These are phyloP conservation scores for Leonotis leonurus DNA, from an alignment of 257 asterid genomes.

Conservation along the genomic window DNA sequence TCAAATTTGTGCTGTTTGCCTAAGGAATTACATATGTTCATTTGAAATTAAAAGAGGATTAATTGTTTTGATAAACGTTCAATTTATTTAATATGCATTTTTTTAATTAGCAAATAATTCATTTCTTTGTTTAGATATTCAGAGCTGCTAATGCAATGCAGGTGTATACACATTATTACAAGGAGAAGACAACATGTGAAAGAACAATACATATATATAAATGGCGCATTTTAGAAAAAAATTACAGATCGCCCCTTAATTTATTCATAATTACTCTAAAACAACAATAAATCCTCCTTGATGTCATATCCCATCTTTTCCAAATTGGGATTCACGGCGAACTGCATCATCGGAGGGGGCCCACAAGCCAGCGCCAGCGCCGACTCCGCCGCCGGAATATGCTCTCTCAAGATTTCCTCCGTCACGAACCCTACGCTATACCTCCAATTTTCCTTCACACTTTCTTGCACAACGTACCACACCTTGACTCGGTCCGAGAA, in stretches of 20 bases:
- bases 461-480: slow-evolving; percentile 87
- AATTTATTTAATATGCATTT: too few species aligned
- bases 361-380: slow-evolving; percentile 82
- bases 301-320: slow-evolving; percentile 86
- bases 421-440: slow-evolving; percentile 60
- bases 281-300: slow-evolving; percentile 61
- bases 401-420: slow-evolving; percentile 55
- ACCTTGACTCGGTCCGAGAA: slow-evolving; percentile 58
- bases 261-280: slow-evolving; percentile 24
- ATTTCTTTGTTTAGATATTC: neutral
- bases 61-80: too few species aligned
- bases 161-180: neutral
- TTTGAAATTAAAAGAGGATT: neutral
- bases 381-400: slow-evolving; percentile 48
- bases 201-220: slow-evolving; percentile 16
- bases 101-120: too few species aligned
- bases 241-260: neutral
- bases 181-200: neutral
- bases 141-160: neutral
- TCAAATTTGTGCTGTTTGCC: neutral
- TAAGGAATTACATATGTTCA: too few species aligned
- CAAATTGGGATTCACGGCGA: slow-evolving; percentile 80
- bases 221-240: neutral
- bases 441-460: slow-evolving; percentile 48
- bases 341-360: slow-evolving; percentile 92